phyloP scores from a whole-genome alignment of 2,329 filamentous ascomycete genomes.

The Diaporthe sp. region DNA sequence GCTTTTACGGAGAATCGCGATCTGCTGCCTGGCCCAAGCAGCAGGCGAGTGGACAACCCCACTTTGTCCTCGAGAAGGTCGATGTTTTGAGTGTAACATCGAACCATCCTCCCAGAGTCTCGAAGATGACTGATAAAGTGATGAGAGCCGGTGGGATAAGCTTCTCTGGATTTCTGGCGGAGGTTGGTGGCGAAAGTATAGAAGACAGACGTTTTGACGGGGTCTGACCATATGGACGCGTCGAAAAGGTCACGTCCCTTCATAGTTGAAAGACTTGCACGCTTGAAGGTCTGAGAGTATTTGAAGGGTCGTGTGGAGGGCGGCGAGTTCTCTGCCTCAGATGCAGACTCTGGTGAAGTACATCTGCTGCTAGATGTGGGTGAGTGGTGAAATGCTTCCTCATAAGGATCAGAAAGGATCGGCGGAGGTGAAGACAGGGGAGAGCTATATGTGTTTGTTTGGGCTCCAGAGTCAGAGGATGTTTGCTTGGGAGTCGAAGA shows the following conservation, averaged over 20 bases:
- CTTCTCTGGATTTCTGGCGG: conserved; percentile 73
- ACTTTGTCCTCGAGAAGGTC: conserved; percentile 81
- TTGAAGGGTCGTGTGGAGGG: conserved; percentile 49
- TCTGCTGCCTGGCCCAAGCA: conserved; percentile 72
- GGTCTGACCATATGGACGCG: conserved; percentile 77
- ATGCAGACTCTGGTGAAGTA: conserved; percentile 61
- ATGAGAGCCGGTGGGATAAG: conserved; percentile 75
- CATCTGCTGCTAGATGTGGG: conserved; percentile 57
- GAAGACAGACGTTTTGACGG: conserved; percentile 77
- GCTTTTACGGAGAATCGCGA: conserved; percentile 66
- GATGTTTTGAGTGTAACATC: conserved; percentile 84
- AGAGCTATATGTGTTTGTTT: conserved; percentile 55
- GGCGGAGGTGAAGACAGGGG: conserved; percentile 71
- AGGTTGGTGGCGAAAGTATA: conserved; percentile 80
- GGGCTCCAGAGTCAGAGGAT: conserved; percentile 42
- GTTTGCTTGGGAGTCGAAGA: conserved; percentile 45
- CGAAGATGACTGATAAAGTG: conserved; percentile 77
- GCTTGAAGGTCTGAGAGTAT: conserved; percentile 48
- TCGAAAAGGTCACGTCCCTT: conserved; percentile 82
- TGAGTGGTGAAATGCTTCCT: conserved; percentile 49
- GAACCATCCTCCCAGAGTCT: conserved; percentile 76
- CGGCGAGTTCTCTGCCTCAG: conserved; percentile 53
- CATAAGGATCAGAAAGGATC: conserved; percentile 65
- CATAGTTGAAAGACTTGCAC: conserved; percentile 67
- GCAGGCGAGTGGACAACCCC: conserved; percentile 74